These are phyloP conservation scores for Ceratocystis cacaofunesta DNA, from an alignment of 2,329 filamentous ascomycete genomes.

Conservation along the genomic window DNA sequence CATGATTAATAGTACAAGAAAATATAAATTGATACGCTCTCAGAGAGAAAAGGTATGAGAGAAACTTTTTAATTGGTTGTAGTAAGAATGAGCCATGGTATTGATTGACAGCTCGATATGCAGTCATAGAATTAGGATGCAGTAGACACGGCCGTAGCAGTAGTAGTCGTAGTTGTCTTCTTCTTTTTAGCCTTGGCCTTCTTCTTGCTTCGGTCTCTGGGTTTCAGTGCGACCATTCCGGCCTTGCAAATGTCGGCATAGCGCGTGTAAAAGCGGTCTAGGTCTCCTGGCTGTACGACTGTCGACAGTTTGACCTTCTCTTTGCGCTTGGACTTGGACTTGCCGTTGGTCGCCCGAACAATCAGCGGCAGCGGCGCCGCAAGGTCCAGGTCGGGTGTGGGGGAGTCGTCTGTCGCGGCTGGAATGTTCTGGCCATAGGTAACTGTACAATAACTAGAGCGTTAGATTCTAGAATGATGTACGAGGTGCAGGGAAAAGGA, in stretches of 20 bases:
- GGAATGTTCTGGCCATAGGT: constrained; percentile 31
- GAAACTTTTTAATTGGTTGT: too few species aligned
- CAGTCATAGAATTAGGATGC: neutral
- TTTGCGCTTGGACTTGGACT: constrained; percentile 40
- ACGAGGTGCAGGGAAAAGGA: neutral
- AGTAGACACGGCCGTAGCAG: constrained; percentile 14
- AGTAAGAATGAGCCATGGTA: too few species aligned
- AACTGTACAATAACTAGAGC: constrained; percentile 24
- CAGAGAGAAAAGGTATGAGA: too few species aligned
- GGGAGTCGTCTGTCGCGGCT: constrained; percentile 31
- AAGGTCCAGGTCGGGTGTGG: constrained; percentile 45
- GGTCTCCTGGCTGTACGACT: constrained; percentile 56
- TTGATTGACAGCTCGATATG: neutral
- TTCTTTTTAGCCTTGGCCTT: constrained; percentile 65
- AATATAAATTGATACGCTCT: too few species aligned
- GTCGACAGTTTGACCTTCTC: constrained; percentile 66
- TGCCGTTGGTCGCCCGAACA: constrained; percentile 73
- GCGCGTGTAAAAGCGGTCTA: constrained; percentile 66
- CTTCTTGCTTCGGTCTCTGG: constrained; percentile 78
- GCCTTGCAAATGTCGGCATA: constrained; percentile 87
- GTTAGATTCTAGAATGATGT: neutral
- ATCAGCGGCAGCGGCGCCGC: constrained; percentile 53
- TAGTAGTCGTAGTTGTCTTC: constrained; percentile 28
- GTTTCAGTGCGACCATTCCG: constrained; percentile 82
- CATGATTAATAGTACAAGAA: too few species aligned